Conservation (phyloP, 176 grass and related monocot genomes). For the Zoysia japonica region DNA sequence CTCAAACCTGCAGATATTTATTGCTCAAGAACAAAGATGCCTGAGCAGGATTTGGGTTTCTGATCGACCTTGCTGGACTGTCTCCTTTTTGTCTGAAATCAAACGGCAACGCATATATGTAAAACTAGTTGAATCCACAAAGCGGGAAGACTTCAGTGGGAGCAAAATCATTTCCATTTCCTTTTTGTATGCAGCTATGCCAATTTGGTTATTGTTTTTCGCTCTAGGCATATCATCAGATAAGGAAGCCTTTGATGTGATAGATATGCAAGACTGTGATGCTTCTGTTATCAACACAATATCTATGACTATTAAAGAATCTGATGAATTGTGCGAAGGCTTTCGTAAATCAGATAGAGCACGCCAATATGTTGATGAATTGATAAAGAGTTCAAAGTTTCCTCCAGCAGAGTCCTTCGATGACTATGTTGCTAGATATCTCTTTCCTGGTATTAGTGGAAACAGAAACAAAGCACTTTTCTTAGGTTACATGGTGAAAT, state of each 20-base stretch:
- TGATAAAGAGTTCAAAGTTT: constrained; percentile 74
- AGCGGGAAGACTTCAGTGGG: constrained; percentile 63
- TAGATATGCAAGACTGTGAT: constrained; percentile 75
- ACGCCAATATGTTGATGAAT: constrained; percentile 58
- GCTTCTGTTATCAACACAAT: constrained; percentile 72
- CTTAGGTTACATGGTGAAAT: constrained; percentile 97
- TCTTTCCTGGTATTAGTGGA: constrained; percentile 78
- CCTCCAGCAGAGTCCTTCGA: constrained; percentile 80
- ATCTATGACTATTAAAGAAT: constrained; percentile 73
- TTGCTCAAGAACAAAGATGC: constrained; percentile 89
- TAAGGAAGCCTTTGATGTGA: constrained; percentile 80
- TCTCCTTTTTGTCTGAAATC: constrained; percentile 72
- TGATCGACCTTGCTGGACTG: constrained; percentile 59
- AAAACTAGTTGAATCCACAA: constrained; percentile 72
- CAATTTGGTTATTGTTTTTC: constrained; percentile 95
- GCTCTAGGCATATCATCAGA: constrained; percentile 82
- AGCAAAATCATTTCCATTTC: constrained; percentile 64
- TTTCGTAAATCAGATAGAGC: constrained; percentile 67
- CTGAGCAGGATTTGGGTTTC: constrained; percentile 76
- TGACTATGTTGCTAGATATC: constrained; percentile 70
- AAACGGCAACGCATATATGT: constrained; percentile 66
- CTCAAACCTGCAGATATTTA: constrained; percentile 64
- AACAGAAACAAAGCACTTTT: constrained; percentile 72
- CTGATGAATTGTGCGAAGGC: constrained; percentile 66
- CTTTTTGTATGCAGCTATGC: constrained; percentile 77